Percentiles rank a stretch among this genome's conserved stretches.
Evolutionary conservation across 2,329 filamentous ascomycete species (phyloP).

Genomic region (Colletotrichum sp.): DNA sequence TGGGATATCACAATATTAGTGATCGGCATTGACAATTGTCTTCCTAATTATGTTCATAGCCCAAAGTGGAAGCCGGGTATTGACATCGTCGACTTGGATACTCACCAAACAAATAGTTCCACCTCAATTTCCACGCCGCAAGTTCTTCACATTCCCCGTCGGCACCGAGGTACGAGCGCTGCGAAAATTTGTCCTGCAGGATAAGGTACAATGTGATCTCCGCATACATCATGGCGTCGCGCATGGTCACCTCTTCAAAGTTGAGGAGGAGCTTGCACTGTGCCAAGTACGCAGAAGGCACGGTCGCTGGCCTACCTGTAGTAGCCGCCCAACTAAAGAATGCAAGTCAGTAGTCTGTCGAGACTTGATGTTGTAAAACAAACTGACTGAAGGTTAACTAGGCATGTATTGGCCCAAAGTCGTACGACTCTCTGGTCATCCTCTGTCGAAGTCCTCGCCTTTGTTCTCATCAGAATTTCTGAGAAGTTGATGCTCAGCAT

Average conservation of each 20-base stretch:
- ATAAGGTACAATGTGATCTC: constrained; percentile 42
- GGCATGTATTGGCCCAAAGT: constrained; percentile 40
- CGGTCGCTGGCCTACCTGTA: constrained; percentile 42
- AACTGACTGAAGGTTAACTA: constrained; percentile 39
- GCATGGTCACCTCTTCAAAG: constrained; percentile 45
- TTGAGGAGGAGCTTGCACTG: constrained; percentile 44
- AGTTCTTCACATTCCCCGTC: constrained; percentile 37
- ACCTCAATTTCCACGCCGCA: constrained; percentile 36
- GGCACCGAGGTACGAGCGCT: constrained; percentile 32
- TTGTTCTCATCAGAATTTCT: constrained; percentile 40
- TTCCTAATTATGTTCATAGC: not conserved
- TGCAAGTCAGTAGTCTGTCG: not conserved
- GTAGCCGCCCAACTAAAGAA: constrained; percentile 43
- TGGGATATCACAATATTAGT: constrained; percentile 5
- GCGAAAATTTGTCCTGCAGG: constrained; percentile 38
- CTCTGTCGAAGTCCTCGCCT: constrained; percentile 30
- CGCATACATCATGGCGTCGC: constrained; percentile 44
- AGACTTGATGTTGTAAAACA: not conserved
- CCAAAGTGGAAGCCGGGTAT: not conserved
- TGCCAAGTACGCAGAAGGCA: constrained; percentile 40
- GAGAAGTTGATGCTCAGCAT: constrained; percentile 49
- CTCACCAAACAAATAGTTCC: constrained; percentile 38
- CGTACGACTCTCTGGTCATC: constrained; percentile 39
- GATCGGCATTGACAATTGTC: not conserved
- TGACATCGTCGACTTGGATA: not conserved